phyloP scores from a whole-genome alignment of 306 rosid genomes.

The Dalbergia cultrata region DNA sequence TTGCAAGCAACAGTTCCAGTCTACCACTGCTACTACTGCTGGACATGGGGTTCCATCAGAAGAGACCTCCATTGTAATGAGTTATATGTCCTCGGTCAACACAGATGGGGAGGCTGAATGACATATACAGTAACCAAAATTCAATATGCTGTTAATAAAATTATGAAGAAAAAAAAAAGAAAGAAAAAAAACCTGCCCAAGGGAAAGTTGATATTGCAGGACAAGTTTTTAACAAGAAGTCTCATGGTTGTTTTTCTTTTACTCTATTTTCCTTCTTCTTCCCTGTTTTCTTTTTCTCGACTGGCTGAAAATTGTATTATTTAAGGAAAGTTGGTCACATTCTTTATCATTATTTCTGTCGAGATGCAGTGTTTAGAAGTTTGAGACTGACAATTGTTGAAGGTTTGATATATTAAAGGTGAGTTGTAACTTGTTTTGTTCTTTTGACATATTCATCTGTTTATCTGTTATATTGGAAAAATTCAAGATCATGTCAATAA shows the following conservation, averaged over 20 bases:
- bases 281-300: slow-evolving; percentile 28
- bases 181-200: background rate
- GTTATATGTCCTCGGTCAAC: slow-evolving; percentile 86
- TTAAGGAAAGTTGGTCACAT: slow-evolving; percentile 33
- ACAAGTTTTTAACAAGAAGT: slow-evolving; percentile 20
- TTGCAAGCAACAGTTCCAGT: slow-evolving; percentile 79
- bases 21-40: slow-evolving; percentile 19
- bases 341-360: slow-evolving; percentile 54
- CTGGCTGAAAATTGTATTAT: slow-evolving; percentile 42
- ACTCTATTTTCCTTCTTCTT: background rate
- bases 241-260: slow-evolving; percentile 21
- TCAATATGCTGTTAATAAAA: slow-evolving; percentile 17
- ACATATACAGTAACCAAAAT: slow-evolving; percentile 32
- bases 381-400: slow-evolving; percentile 60
- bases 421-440: slow-evolving; percentile 59
- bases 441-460: slow-evolving; percentile 47
- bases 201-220: slow-evolving; percentile 23
- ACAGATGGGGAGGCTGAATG: slow-evolving; percentile 81
- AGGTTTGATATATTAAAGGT: slow-evolving; percentile 52
- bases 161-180: slow-evolving; percentile 3
- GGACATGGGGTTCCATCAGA: slow-evolving; percentile 55
- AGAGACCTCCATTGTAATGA: slow-evolving; percentile 80
- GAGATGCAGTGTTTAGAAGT: slow-evolving; percentile 52
- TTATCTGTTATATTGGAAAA: slow-evolving; percentile 32
- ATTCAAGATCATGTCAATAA: slow-evolving; percentile 14